Evolutionary conservation across 129 eudicot genomes (phyloP), one percentile per base, ranked within the genome.

Genomic region (Lonicera japonica): DNA sequence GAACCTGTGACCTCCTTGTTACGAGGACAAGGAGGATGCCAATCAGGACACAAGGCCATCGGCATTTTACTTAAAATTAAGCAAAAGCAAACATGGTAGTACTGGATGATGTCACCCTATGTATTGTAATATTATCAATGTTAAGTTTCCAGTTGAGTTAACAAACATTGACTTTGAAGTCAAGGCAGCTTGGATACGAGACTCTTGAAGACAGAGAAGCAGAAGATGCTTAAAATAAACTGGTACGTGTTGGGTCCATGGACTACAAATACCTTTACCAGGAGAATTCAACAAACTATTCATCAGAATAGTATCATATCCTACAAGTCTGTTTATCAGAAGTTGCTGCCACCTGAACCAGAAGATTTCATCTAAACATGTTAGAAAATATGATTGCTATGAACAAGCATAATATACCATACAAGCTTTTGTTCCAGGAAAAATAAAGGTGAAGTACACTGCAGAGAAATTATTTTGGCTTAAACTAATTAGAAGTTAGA

Each of bases 331-430:
- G 66, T 91, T 91, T 56, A 91, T 91, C 75, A 91, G 76, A 70
- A 91, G 90, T 78, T 87, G 98, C 82, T 91, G 98, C 98, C 98
- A 91, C 91, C 98, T 91, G 78, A 20, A 73, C 50, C 73, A 61
- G 40, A 68, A 20, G 63, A 60, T 43, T 29, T 25, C 50, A 18
- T 8, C 45, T 58, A 13, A 25, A 48, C n/a, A 25, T 48, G 41
- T 50, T 36, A 50, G 47, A 11, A 46, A 43, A 47, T 43, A 43
- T 10, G 5, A 43, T 4, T 10, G 16, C 3, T 10, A 43, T 43
- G 13, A 1, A 14, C 50, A 43, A 43, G 3, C 50, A 43, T 43
- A 29, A 29, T 29, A 29, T 29, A 29, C 2, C 36, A 29, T n/a
- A n/a, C n/a, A n/a, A n/a, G n/a, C n/a, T n/a, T n/a, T n/a, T n/a